Conservation (phyloP, 805 yeast species). For the Yarrowia osloensis region DNA sequence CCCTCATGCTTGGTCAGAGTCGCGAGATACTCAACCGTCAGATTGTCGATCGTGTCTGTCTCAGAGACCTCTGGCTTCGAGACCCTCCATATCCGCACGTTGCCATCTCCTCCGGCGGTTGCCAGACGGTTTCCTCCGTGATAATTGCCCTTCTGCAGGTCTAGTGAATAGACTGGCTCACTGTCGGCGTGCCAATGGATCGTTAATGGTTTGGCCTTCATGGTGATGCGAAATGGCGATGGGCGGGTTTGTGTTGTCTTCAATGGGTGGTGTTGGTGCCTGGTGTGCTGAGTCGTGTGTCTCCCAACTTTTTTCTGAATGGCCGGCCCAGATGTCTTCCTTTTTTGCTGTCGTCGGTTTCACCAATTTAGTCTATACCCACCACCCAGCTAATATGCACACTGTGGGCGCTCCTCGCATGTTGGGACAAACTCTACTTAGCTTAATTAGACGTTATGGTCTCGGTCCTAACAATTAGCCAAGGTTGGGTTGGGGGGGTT, state of each 20-base stretch:
- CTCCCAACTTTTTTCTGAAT: not conserved
- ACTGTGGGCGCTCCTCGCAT: conserved; percentile 9
- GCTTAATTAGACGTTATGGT: conserved; percentile 20
- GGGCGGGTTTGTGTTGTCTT: not conserved
- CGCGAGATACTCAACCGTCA: conserved; percentile 68
- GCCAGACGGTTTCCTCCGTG: conserved; percentile 53
- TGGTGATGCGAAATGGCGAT: conserved; percentile 20
- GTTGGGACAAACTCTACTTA: conserved; percentile 25
- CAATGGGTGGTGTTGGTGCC: not conserved
- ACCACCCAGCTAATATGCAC: conserved; percentile 5
- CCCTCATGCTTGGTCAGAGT: conserved; percentile 87
- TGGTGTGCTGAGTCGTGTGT: not conserved
- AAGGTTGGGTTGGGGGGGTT: conserved; percentile 12
- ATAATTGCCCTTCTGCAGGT: conserved; percentile 42
- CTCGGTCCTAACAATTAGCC: conserved; percentile 13
- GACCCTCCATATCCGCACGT: conserved; percentile 59
- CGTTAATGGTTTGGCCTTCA: conserved; percentile 45
- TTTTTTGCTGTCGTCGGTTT: conserved; percentile 27
- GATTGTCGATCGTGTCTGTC: conserved; percentile 39
- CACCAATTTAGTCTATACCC: conserved; percentile 28
- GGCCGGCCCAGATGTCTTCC: not conserved
- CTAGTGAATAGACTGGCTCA: conserved; percentile 47
- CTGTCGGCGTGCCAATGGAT: conserved; percentile 49
- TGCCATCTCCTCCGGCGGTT: conserved; percentile 94
- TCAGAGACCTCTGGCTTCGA: conserved; percentile 35